phyloP scores from a whole-genome alignment of 2,329 filamentous ascomycete genomes.

The Dothideomycetes sp. region DNA sequence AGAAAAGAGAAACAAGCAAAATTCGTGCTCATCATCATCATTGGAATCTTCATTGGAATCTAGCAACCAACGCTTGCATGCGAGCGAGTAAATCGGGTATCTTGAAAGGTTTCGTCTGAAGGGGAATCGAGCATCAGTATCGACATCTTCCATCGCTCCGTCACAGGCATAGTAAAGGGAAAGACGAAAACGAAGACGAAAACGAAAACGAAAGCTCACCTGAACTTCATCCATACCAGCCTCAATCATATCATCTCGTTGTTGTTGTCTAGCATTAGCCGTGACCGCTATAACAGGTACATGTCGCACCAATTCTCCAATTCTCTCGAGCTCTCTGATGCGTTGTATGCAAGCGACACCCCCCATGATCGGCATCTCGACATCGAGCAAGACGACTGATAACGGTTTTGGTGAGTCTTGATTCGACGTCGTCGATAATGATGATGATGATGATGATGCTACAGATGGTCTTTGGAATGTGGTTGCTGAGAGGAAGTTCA shows the following conservation, averaged over 20 bases:
- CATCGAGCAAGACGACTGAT: neutral
- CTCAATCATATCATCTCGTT: constrained; percentile 14
- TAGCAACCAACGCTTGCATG: constrained; percentile 17
- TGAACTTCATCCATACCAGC: constrained; percentile 26
- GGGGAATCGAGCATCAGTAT: too few relatives aligned
- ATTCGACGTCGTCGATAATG: neutral
- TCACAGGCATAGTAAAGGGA: neutral
- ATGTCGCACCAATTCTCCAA: constrained; percentile 50
- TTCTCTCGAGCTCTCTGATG: constrained; percentile 51
- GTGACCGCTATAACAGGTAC: constrained; percentile 66
- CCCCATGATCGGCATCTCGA: constrained; percentile 64
- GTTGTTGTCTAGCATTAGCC: constrained; percentile 56
- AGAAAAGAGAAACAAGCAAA: too few relatives aligned
- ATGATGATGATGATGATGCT: too few relatives aligned
- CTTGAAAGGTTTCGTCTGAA: constrained; percentile 28
- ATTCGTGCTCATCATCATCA: too few relatives aligned
- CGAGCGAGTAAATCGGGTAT: constrained; percentile 27
- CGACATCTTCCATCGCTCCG: neutral
- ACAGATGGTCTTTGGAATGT: constrained; percentile 10
- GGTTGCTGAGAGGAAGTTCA: constrained; percentile 19
- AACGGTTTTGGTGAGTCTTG: neutral
- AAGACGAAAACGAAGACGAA: neutral
- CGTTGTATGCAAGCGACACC: constrained; percentile 58
- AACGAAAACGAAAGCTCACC: constrained; percentile 21
- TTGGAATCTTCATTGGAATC: too few relatives aligned